Evolutionary conservation across 2,329 filamentous ascomycete species (phyloP).

Genomic region (Fusarium stilboides): DNA sequence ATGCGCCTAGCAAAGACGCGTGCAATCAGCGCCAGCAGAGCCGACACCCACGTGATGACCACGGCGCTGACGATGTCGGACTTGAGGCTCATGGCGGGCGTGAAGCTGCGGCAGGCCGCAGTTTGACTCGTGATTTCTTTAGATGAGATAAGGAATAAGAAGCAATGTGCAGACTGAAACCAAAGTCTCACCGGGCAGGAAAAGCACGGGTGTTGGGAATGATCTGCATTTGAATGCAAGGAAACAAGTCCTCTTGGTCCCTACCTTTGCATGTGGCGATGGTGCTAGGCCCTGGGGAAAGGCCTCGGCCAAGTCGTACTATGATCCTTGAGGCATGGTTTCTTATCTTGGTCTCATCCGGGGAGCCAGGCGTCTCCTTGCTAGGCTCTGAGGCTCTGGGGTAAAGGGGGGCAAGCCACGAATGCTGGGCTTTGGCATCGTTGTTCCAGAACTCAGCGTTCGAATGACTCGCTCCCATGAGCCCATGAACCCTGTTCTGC

Average conservation of each 20-base stretch:
- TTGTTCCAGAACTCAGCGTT: constrained; percentile 20
- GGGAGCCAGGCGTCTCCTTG: constrained; percentile 3
- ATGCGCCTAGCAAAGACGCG: constrained; percentile 43
- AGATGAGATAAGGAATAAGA: constrained; percentile 4
- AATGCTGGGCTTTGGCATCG: neutral
- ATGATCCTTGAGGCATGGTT: neutral
- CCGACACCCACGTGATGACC: constrained; percentile 43
- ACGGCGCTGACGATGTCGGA: constrained; percentile 35
- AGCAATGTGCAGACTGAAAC: constrained; percentile 7
- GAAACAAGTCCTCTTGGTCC: neutral
- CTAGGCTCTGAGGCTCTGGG: constrained; percentile 22
- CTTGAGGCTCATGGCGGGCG: constrained; percentile 39
- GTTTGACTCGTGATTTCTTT: neutral
- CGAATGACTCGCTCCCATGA: constrained; percentile 20
- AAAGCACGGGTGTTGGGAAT: constrained; percentile 16
- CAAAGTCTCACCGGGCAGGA: constrained; percentile 4
- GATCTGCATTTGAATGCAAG: constrained; percentile 42
- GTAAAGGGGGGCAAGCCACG: constrained; percentile 8
- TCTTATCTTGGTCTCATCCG: constrained; percentile 16
- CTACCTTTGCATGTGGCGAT: constrained; percentile 4
- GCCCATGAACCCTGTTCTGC: neutral
- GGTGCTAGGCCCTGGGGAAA: neutral
- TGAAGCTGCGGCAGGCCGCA: constrained; percentile 9
- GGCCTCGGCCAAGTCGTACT: neutral
- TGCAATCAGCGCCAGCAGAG: constrained; percentile 39